Base-by-base conservation (phyloP, 345 rosid species). In the Brassica juncea region DNA sequence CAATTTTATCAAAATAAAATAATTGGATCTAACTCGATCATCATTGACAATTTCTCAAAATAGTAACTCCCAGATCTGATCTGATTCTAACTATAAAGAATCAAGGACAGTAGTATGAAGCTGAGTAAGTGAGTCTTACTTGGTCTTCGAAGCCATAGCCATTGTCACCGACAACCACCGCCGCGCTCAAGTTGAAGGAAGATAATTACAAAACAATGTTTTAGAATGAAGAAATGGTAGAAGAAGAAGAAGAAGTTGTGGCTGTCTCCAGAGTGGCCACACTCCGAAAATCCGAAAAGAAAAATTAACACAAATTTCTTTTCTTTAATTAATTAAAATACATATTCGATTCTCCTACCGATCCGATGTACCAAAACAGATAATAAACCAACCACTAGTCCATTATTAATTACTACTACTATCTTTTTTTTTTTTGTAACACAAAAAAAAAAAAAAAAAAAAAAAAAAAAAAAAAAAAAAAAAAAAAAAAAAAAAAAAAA, bases 251-350 rank as follows among this genome's bases (percentile, higher is more conserved):
- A 34, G 70, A 44, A 66, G 58, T 12, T 31, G 85, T 74, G 79
- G 32, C 59, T 80, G 86, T 81, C 81, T 81, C 79, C 55, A 57
- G 62, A 80, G 81, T 80, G 86, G 83, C 83, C 85, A 80, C 81
- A 49, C 84, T 49, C 76, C 15, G 14, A 25, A 59, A 1, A 23
- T 58, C n/a, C 63, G 62, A 21, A 58, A 58, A 58, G 6, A 23
- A 58, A 58, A 59, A 59, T 21, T 57, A 44, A 57, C 27, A 57
- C 61, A 3, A 10, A 9, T 8, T 55, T 19, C 4, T 31, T 31
- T 35, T 35, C 42, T 35, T 54, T 15, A 54, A 2, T 54, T 54
- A 49, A 49, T n/a, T 49, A 49, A 35, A 47, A 49, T 49, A 49
- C 57, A 49, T 49, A 49, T 49, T 49, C 57, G 77, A 68, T 66